phyloP scores from a whole-genome alignment of 495 filamentous ascomycete species.

The Aspergillus haitiensis region DNA sequence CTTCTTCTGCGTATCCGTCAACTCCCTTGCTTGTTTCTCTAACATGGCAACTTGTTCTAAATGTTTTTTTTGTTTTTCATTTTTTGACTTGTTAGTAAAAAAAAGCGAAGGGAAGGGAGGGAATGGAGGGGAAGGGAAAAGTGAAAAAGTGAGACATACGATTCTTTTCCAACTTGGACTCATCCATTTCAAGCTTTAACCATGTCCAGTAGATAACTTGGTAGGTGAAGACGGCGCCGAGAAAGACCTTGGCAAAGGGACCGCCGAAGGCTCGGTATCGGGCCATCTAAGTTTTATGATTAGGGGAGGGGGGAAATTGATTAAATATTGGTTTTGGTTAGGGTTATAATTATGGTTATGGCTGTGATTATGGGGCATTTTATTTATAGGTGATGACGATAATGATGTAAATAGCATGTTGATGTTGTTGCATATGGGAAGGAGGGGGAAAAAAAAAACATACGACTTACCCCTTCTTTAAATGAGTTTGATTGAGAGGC shows the following conservation, averaged over 20 bases:
- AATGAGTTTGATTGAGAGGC: slow-evolving; percentile 20
- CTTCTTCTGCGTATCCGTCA: slow-evolving; percentile 38
- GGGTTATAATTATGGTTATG: too few species aligned
- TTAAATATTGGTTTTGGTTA: background rate
- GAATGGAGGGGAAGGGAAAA: background rate
- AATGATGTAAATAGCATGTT: background rate
- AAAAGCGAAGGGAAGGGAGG: background rate
- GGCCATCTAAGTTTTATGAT: slow-evolving; percentile 45
- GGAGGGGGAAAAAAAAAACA: background rate
- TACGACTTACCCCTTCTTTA: slow-evolving; percentile 26
- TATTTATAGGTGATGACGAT: background rate
- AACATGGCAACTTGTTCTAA: slow-evolving; percentile 44
- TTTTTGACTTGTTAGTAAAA: background rate
- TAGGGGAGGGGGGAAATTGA: background rate
- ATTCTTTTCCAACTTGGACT: slow-evolving; percentile 62
- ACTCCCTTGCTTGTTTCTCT: slow-evolving; percentile 45
- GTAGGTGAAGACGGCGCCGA: slow-evolving; percentile 85
- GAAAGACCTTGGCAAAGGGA: slow-evolving; percentile 80
- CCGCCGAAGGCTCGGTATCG: slow-evolving; percentile 80
- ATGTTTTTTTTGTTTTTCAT: too few species aligned
- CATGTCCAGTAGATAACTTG: slow-evolving; percentile 82
- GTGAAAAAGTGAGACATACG: slow-evolving; percentile 34
- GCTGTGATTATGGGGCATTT: background rate
- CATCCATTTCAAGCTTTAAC: slow-evolving; percentile 81
- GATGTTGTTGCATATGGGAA: background rate